Evolutionary conservation across 2,329 filamentous ascomycete genomes (phyloP).

Genomic region (Colletotrichum tabaci): DNA sequence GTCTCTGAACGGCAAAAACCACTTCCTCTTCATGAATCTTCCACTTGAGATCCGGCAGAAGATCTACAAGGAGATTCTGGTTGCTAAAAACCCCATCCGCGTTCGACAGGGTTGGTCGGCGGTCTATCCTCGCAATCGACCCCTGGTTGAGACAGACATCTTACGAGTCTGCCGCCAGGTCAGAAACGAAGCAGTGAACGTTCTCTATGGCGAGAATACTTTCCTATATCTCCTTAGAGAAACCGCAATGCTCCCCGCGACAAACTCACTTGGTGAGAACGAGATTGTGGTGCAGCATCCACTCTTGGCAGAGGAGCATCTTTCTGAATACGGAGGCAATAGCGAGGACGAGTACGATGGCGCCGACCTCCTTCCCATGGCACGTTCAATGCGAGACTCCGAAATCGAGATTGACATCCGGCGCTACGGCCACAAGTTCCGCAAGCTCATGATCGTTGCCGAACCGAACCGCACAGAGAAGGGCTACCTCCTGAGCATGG

Average conservation of each 20-base stretch:
- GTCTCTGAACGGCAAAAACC: background rate
- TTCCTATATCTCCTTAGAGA: constrained; percentile 62
- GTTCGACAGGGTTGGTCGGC: constrained; percentile 54
- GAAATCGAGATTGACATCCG: constrained; percentile 50
- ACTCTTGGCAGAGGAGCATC: background rate
- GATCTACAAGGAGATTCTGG: constrained; percentile 52
- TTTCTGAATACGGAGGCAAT: constrained; percentile 23
- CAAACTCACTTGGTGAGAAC: constrained; percentile 42
- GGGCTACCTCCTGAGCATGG: constrained; percentile 49
- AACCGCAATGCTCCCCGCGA: constrained; percentile 49
- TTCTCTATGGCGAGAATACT: constrained; percentile 64
- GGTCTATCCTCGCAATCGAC: constrained; percentile 48
- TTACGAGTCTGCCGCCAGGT: constrained; percentile 54
- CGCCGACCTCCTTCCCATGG: background rate
- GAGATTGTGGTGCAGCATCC: constrained; percentile 35
- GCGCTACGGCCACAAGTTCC: constrained; percentile 57
- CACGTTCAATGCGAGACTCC: constrained; percentile 41
- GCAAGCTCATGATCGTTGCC: constrained; percentile 59
- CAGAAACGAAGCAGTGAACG: constrained; percentile 54
- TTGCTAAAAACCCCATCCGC: constrained; percentile 50
- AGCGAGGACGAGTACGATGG: constrained; percentile 26
- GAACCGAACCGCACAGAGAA: constrained; percentile 56
- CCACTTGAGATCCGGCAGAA: constrained; percentile 50
- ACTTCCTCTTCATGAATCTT: constrained; percentile 39
- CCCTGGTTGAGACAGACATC: constrained; percentile 50